phyloP scores from a whole-genome alignment of 169 alveolate species.

The Toxoplasma gondii region DNA sequence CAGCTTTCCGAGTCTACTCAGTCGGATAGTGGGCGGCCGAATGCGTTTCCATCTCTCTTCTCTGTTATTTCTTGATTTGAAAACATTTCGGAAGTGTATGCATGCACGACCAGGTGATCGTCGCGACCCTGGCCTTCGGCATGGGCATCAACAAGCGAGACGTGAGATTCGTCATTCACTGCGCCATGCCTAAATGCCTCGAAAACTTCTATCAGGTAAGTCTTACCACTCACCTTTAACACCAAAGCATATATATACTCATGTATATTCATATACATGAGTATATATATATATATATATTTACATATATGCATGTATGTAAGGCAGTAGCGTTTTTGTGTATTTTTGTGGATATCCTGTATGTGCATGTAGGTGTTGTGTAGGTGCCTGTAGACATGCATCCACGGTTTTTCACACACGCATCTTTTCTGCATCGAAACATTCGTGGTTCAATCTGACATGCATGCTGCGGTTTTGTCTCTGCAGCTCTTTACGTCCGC shows the following conservation, averaged over 20 bases:
- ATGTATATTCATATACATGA: neutral
- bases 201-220: conserved; percentile 91
- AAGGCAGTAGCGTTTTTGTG: too few relatives aligned
- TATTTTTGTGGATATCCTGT: neutral
- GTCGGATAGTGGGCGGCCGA: too few relatives aligned
- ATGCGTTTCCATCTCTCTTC: too few relatives aligned
- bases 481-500: too few relatives aligned
- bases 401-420: too few relatives aligned
- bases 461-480: too few relatives aligned
- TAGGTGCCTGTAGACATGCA: too few relatives aligned
- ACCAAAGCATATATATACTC: neutral
- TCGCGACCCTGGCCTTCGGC: conserved; percentile 99
- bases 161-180: conserved; percentile 97
- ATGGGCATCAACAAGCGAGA: conserved; percentile 99
- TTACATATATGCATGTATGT: neutral
- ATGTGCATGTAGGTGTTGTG: neutral
- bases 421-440: too few relatives aligned
- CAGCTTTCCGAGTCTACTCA: neutral
- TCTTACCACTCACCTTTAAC: neutral
- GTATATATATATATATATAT: neutral
- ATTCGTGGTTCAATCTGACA: too few relatives aligned
- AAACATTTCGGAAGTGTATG: neutral
- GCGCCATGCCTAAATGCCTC: conserved; percentile 95
- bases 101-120: conserved; percentile 83
- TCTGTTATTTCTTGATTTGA: neutral